Evolutionary conservation across 768 basidiomycete genomes (phyloP).

Genomic region (Pleurotus citrinopileatus): DNA sequence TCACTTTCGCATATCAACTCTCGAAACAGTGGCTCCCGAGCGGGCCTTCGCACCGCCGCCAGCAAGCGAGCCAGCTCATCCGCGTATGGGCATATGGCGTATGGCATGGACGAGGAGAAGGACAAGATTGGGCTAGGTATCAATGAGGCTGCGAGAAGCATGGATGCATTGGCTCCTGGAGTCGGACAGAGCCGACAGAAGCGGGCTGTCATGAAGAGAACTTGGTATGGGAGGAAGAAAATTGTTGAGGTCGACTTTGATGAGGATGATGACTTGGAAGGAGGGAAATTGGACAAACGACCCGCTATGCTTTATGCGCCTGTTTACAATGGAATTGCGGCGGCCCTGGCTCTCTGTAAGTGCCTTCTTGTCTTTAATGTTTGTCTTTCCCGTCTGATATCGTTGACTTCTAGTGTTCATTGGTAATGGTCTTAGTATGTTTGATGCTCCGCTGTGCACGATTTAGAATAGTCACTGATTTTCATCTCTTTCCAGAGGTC

Average conservation of each 20-base stretch:
- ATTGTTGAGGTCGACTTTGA: slow-evolving; percentile 27
- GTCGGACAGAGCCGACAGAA: slow-evolving; percentile 16
- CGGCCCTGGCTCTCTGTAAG: slow-evolving; percentile 53
- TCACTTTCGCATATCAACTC: slow-evolving; percentile 19
- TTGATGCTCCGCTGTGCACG: not conserved
- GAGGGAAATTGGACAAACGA: slow-evolving; percentile 18
- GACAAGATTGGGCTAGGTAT: slow-evolving; percentile 4
- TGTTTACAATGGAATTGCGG: slow-evolving; percentile 59
- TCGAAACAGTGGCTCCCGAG: slow-evolving; percentile 27
- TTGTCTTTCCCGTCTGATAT: slow-evolving; percentile 28
- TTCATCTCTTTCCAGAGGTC: slow-evolving; percentile 23
- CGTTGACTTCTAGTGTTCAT: slow-evolving; percentile 55
- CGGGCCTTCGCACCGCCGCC: not conserved
- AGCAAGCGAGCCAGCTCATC: not conserved
- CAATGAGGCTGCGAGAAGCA: not conserved
- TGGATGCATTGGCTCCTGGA: slow-evolving; percentile 1
- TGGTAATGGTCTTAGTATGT: slow-evolving; percentile 56
- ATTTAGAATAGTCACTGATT: not conserved
- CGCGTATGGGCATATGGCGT: not conserved
- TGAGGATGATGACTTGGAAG: slow-evolving; percentile 24
- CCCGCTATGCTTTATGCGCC: slow-evolving; percentile 55
- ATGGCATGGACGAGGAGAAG: not conserved
- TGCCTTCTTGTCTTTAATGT: slow-evolving; percentile 34
- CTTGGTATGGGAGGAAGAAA: slow-evolving; percentile 61
- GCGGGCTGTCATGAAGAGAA: slow-evolving; percentile 35